These are phyloP conservation scores for Apiospora kogelbergensis DNA, from an alignment of 2,329 filamentous ascomycete genomes.

Conservation along the genomic window DNA sequence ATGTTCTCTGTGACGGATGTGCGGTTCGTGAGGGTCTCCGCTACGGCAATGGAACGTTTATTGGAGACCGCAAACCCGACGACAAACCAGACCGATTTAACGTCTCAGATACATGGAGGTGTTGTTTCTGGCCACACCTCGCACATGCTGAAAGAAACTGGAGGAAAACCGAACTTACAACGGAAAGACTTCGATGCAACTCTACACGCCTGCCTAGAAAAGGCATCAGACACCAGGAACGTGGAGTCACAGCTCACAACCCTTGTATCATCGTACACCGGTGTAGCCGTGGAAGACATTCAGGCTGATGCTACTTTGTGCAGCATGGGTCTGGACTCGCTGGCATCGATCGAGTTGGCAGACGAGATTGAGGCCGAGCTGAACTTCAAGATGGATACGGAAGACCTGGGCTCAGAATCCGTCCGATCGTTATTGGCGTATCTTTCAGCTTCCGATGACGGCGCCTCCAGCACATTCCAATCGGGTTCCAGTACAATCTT, in stretches of 20 bases:
- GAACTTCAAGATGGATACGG: conserved; percentile 14
- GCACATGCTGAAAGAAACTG: too few relatives aligned
- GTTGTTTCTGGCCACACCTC: too few relatives aligned
- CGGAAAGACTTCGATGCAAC: not conserved
- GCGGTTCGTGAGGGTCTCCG: conserved; percentile 18
- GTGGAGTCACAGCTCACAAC: not conserved
- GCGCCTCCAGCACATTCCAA: conserved; percentile 28
- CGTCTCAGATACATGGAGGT: too few relatives aligned
- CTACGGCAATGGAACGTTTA: conserved; percentile 18
- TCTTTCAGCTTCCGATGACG: conserved; percentile 25
- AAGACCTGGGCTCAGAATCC: conserved; percentile 15
- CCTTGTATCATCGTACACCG: conserved; percentile 12
- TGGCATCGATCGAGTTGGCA: conserved; percentile 20
- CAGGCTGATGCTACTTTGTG: conserved; percentile 16
- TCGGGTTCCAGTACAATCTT: conserved; percentile 37
- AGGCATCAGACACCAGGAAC: not conserved
- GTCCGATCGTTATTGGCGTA: not conserved
- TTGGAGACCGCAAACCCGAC: conserved; percentile 7
- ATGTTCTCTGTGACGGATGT: conserved; percentile 17
- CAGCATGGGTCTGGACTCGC: conserved; percentile 20
- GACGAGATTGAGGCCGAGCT: conserved; percentile 19
- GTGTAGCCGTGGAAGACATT: conserved; percentile 18
- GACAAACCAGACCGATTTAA: too few relatives aligned
- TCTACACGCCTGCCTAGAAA: too few relatives aligned
- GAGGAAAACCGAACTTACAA: not conserved